Conservation (phyloP, 129 eudicot species). For the Flaveria brownii region DNA sequence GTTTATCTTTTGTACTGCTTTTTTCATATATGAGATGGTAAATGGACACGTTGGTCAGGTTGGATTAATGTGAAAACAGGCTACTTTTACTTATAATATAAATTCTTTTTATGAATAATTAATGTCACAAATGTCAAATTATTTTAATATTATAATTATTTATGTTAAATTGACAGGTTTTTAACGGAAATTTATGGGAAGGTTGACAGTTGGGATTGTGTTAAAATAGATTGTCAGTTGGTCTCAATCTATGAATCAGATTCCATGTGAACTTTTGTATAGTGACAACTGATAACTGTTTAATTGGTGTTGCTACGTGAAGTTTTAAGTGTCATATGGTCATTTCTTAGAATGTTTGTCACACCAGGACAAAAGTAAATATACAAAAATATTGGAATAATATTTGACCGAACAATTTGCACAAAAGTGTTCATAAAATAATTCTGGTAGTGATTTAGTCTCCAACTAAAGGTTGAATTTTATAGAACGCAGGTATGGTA, state of each 20-base stretch:
- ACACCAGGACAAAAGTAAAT: conserved; percentile 4
- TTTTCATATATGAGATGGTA: not conserved
- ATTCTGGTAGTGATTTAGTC: no score
- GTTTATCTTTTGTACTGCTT: not conserved
- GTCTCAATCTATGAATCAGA: conserved; percentile 19
- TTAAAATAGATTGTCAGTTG: conserved; percentile 23
- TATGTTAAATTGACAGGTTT: not conserved
- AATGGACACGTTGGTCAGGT: not conserved
- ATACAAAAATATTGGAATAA: not conserved
- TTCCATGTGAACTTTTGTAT: conserved; percentile 31
- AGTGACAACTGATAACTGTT: conserved; percentile 24
- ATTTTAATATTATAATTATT: not conserved
- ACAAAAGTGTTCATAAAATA: not conserved
- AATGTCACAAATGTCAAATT: not conserved
- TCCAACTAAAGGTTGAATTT: no score
- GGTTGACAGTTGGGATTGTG: not conserved
- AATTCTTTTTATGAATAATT: not conserved
- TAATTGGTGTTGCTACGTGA: conserved; percentile 19
- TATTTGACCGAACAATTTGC: not conserved
- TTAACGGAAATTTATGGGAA: not conserved
- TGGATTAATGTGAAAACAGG: not conserved
- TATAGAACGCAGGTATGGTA: no score
- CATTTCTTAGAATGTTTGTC: not conserved
- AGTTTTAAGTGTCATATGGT: conserved; percentile 19
- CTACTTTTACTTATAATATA: not conserved